These are phyloP conservation scores for Sporothrix dimorphospora DNA, from an alignment of 2,329 filamentous ascomycete genomes.

Conservation along the genomic window DNA sequence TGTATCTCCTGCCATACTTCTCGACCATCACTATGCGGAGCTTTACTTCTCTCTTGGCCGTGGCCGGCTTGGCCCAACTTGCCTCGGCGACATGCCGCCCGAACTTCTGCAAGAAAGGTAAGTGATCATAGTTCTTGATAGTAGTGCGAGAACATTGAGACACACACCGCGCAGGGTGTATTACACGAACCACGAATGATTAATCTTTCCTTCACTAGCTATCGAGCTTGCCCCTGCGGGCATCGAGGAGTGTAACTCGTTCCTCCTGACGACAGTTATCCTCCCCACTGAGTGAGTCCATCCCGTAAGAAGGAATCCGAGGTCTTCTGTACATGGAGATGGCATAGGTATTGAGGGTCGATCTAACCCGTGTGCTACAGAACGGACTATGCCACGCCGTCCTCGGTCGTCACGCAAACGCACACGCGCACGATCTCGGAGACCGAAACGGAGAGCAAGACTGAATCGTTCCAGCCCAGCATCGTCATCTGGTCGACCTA, in stretches of 20 bases:
- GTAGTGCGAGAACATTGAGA: neutral
- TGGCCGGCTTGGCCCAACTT: slow-evolving; percentile 8
- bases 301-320: neutral
- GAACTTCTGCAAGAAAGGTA: slow-evolving; percentile 6
- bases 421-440: slow-evolving; percentile 20
- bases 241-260: slow-evolving; percentile 18
- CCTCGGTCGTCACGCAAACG: neutral
- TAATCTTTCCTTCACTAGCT: neutral
- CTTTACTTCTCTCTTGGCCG: slow-evolving; percentile 11
- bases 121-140: neutral
- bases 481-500: slow-evolving; percentile 23
- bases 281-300: slow-evolving; percentile 13
- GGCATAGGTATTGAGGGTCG: too few species aligned
- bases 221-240: neutral
- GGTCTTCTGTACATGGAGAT: neutral
- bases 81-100: slow-evolving; percentile 18
- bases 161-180: neutral
- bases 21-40: slow-evolving; percentile 7
- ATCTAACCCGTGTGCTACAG: neutral
- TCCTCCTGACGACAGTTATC: slow-evolving; percentile 21
- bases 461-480: slow-evolving; percentile 22
- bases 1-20: neutral
- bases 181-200: neutral
- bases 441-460: slow-evolving; percentile 14
- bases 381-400: slow-evolving; percentile 1